These are phyloP conservation scores for Calycina herbarum DNA, from an alignment of 2,329 filamentous ascomycete genomes.

Conservation along the genomic window DNA sequence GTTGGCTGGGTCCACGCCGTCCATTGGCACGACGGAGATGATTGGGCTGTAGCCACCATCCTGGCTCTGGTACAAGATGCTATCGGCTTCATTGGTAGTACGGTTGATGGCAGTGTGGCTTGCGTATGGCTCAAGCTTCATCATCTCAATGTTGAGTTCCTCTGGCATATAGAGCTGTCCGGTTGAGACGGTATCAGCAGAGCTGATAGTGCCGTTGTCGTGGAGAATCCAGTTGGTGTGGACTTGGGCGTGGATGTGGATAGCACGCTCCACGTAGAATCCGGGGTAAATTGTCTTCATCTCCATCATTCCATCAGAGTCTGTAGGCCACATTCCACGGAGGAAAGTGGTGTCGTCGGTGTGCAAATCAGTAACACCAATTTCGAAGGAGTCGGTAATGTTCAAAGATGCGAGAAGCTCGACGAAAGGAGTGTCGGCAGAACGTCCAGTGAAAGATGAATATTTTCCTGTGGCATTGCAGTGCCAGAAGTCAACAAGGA, in stretches of 20 bases:
- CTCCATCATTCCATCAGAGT: constrained; percentile 43
- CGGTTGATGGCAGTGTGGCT: constrained; percentile 18
- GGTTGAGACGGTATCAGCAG: constrained; percentile 10
- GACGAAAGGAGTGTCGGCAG: constrained; percentile 18
- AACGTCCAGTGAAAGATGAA: constrained; percentile 35
- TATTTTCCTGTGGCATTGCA: constrained; percentile 49
- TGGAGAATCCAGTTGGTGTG: constrained; percentile 35
- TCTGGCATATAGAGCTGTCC: constrained; percentile 15
- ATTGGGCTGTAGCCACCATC: constrained; percentile 37
- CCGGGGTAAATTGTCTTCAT: constrained; percentile 45
- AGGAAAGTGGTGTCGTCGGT: constrained; percentile 43
- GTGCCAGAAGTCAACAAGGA: constrained; percentile 43
- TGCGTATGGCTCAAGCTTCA: constrained; percentile 15
- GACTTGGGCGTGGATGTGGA: constrained; percentile 49
- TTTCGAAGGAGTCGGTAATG: constrained; percentile 41
- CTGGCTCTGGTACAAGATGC: constrained; percentile 26
- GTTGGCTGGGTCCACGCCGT: constrained; percentile 38
- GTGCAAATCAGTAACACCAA: constrained; percentile 43
- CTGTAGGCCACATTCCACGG: constrained; percentile 43
- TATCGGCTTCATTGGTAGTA: constrained; percentile 17
- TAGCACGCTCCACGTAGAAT: constrained; percentile 45
- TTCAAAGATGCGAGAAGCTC: constrained; percentile 33
- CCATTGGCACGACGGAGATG: constrained; percentile 36
- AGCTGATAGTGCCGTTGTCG: constrained; percentile 12
- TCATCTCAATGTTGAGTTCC: constrained; percentile 10